Conservation (phyloP, 352 stramenopile genomes). For the Thraustotheca clavata region DNA sequence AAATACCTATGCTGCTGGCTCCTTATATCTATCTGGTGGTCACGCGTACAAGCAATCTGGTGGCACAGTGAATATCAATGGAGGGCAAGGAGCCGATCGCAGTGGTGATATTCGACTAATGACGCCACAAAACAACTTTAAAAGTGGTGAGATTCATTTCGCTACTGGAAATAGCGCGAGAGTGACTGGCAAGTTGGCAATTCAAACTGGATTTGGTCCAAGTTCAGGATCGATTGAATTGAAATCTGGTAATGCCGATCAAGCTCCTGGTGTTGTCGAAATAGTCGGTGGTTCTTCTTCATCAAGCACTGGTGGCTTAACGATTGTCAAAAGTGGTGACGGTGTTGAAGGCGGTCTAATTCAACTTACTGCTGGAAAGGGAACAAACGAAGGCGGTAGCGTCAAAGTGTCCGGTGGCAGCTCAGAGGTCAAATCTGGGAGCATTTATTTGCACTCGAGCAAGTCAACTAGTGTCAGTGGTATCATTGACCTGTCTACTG, state of each 20-base stretch:
- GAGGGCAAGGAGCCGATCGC: neutral
- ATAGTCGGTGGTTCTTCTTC: neutral
- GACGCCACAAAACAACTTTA: neutral
- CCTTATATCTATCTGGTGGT: too few species aligned
- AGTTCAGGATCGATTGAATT: neutral
- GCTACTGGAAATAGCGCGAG: neutral
- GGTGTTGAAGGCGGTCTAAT: neutral
- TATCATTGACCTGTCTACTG: neutral
- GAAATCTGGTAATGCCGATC: neutral
- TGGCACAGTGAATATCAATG: too few species aligned
- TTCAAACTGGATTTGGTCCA: neutral
- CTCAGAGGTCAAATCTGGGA: neutral
- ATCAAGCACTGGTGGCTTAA: neutral
- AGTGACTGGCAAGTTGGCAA: neutral
- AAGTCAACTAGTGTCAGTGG: neutral
- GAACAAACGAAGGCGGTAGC: neutral
- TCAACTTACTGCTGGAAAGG: neutral
- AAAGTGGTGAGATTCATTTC: neutral
- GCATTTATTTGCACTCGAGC: neutral
- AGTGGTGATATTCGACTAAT: conserved; percentile 1
- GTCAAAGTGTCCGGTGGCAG: neutral
- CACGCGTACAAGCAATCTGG: too few species aligned
- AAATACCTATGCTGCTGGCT: too few species aligned
- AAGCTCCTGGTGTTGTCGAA: neutral
- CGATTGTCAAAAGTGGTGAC: neutral